These are phyloP conservation scores for Penicillium robsamsonii DNA, from an alignment of 495 filamentous ascomycete species.

Conservation along the genomic window DNA sequence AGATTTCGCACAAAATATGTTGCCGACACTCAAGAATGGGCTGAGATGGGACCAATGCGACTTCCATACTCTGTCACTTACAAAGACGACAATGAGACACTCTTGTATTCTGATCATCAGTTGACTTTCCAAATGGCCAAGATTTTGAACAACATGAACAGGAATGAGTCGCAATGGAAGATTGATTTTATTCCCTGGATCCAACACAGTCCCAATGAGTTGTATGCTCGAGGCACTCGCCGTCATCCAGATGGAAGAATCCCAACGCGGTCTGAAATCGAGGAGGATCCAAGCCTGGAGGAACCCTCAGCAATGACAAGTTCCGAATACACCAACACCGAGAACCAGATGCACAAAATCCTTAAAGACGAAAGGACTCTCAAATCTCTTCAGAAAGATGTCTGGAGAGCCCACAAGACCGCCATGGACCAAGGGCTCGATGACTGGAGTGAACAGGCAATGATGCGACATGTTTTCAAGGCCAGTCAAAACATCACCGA, in stretches of 20 bases:
- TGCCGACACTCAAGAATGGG: constrained; percentile 56
- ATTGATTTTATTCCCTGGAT: constrained; percentile 66
- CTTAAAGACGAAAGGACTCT: constrained; percentile 19
- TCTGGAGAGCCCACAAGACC: constrained; percentile 23
- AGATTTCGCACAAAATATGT: constrained; percentile 60
- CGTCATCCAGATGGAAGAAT: constrained; percentile 49
- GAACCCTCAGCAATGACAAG: constrained; percentile 6
- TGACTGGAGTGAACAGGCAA: constrained; percentile 32
- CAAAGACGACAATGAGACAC: constrained; percentile 44
- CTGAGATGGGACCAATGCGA: constrained; percentile 70
- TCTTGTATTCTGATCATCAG: constrained; percentile 53
- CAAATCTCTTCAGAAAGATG: constrained; percentile 23
- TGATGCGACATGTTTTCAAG: constrained; percentile 26
- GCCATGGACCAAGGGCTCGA: constrained; percentile 28
- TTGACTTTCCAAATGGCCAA: constrained; percentile 59
- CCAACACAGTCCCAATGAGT: constrained; percentile 52
- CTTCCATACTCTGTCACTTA: constrained; percentile 45
- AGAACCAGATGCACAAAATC: constrained; percentile 19
- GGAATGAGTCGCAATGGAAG: constrained; percentile 41
- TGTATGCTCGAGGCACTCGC: constrained; percentile 48
- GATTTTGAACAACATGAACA: constrained; percentile 56
- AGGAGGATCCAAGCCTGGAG: constrained; percentile 25
- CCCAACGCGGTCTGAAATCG: constrained; percentile 34
- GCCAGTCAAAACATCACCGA: constrained; percentile 29
- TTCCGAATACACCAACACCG: constrained; percentile 14